Evolutionary conservation across 2,329 filamentous ascomycete genomes (phyloP).

Genomic region (Fusarium circinatum): DNA sequence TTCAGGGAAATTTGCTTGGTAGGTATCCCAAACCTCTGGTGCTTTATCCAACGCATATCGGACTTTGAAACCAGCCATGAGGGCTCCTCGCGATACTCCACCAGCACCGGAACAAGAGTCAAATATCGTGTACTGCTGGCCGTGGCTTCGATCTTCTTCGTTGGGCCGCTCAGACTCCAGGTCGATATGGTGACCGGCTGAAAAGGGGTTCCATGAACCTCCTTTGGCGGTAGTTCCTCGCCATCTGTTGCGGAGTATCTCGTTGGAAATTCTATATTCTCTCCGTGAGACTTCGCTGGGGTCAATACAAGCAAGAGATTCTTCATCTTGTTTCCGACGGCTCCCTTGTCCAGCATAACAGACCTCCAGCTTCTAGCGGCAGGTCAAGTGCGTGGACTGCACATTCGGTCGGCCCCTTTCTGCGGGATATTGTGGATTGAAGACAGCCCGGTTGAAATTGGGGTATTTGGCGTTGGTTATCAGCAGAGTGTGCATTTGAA

Average conservation of each 20-base stretch:
- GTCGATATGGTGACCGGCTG: slow-evolving; percentile 27
- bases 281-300: slow-evolving; percentile 45
- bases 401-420: slow-evolving; percentile 32
- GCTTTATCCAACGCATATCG: slow-evolving; percentile 73
- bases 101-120: slow-evolving; percentile 81
- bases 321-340: slow-evolving; percentile 47
- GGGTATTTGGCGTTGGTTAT: slow-evolving; percentile 67
- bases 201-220: slow-evolving; percentile 46
- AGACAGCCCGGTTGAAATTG: slow-evolving; percentile 44
- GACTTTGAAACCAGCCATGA: slow-evolving; percentile 65
- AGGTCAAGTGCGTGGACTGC: slow-evolving; percentile 56
- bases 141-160: slow-evolving; percentile 8
- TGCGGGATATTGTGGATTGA: slow-evolving; percentile 8
- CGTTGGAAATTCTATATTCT: slow-evolving; percentile 46
- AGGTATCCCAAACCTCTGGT: slow-evolving; percentile 65
- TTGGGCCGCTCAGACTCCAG: slow-evolving; percentile 31
- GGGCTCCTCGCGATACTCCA: slow-evolving; percentile 74
- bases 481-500: slow-evolving; percentile 55
- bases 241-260: slow-evolving; percentile 49
- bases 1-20: slow-evolving; percentile 66
- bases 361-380: slow-evolving; percentile 59
- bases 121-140: slow-evolving; percentile 71
- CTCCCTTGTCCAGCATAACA: slow-evolving; percentile 39
- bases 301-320: slow-evolving; percentile 49
- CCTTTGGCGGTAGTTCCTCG: slow-evolving; percentile 44